Percentiles rank a stretch among this genome's conserved stretches.
These are phyloP conservation scores for Volvox carteri DNA, from an alignment of 163 green algal species.

Conservation along the genomic window DNA sequence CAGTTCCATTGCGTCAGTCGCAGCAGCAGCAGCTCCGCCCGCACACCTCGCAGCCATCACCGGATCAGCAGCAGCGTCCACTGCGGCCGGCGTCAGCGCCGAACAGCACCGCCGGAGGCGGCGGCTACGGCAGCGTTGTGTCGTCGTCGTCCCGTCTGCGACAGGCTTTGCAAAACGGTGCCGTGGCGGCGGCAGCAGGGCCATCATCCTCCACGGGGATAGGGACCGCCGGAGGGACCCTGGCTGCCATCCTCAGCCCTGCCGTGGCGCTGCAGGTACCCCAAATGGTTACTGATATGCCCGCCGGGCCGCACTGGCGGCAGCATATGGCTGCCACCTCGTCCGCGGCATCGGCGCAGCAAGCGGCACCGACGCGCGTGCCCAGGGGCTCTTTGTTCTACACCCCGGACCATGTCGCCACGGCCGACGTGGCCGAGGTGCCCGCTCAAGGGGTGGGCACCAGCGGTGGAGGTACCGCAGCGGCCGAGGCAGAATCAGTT, in stretches of 20 bases:
- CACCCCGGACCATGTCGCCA: too few relatives aligned
- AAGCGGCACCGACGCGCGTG: not conserved
- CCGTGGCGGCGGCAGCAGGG: not conserved
- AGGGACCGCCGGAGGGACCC: not conserved
- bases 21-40: constrained; percentile 9
- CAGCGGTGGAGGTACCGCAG: not conserved
- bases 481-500: not conserved
- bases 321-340: not conserved
- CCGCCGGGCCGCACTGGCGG: constrained; percentile 22
- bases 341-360: not conserved
- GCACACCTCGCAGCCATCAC: not conserved
- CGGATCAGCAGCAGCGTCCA: not conserved
- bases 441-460: not conserved
- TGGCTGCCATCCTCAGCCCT: constrained; percentile 16
- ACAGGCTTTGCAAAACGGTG: not conserved
- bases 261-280: constrained; percentile 15
- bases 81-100: constrained; percentile 3
- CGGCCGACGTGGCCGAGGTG: not conserved
- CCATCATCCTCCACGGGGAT: not conserved
- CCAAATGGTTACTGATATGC: constrained; percentile 8
- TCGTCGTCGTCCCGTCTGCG: constrained; percentile 4
- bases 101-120: not conserved
- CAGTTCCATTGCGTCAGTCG: not conserved
- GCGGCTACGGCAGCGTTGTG: not conserved
- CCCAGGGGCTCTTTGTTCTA: constrained; percentile 39